Evolutionary conservation across 2,329 filamentous ascomycete species (phyloP).

Genomic region (Sclerotiophoma versabilis): DNA sequence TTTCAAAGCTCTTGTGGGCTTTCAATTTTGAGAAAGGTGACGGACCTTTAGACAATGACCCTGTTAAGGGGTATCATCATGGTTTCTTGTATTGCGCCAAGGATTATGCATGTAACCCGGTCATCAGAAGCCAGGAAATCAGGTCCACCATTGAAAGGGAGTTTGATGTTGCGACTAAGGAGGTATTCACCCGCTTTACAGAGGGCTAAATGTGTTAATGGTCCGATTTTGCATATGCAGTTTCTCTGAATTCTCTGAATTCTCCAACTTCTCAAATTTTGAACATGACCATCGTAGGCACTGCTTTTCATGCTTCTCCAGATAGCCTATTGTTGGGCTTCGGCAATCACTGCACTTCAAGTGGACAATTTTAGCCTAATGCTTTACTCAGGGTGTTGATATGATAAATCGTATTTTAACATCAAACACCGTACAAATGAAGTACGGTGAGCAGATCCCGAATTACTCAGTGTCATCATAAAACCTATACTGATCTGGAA

Average conservation of each 20-base stretch:
- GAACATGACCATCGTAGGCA: background rate
- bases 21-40: slow-evolving; percentile 2
- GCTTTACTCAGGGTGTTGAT: too few species aligned
- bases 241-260: background rate
- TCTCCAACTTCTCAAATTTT: background rate
- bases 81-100: slow-evolving; percentile 8
- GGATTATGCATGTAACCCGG: slow-evolving; percentile 1
- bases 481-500: background rate
- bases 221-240: background rate
- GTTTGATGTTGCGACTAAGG: background rate
- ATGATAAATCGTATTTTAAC: too few species aligned
- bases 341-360: background rate
- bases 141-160: background rate
- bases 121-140: slow-evolving; percentile 1
- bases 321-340: background rate
- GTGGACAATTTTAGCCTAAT: background rate
- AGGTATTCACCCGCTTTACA: slow-evolving; percentile 1
- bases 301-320: background rate
- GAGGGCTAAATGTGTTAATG: background rate
- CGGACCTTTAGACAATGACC: background rate
- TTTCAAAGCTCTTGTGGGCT: slow-evolving; percentile 7
- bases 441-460: background rate
- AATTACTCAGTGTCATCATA: background rate
- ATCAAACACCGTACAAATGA: too few species aligned
- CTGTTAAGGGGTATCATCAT: slow-evolving; percentile 1